phyloP scores from a whole-genome alignment of 352 stramenopile species.

The Phytophthora boehmeriae region DNA sequence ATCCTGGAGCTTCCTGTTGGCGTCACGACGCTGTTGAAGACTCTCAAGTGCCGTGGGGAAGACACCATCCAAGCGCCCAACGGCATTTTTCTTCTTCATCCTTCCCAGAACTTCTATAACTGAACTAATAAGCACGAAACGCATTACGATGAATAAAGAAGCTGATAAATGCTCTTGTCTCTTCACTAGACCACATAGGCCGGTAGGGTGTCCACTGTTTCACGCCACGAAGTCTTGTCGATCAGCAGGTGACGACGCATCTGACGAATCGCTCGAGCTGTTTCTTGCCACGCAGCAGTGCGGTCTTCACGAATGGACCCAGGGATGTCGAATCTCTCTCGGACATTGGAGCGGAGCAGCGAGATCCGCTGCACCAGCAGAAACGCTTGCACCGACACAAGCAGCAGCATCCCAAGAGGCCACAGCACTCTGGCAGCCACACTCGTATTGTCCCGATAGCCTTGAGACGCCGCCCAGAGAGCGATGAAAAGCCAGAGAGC shows the following conservation, averaged over 20 bases:
- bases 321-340: conserved; percentile 43
- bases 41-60: conserved; percentile 24
- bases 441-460: conserved; percentile 17
- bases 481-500: conserved; percentile 25
- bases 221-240: conserved; percentile 20
- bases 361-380: conserved; percentile 34
- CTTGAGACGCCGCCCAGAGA: conserved; percentile 28
- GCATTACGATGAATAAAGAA: no score
- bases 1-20: conserved; percentile 21
- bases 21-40: conserved; percentile 29
- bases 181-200: conserved; percentile 40
- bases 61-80: conserved; percentile 19
- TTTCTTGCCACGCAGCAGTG: conserved; percentile 40
- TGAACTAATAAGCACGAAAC: no score
- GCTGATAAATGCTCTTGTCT: no score
- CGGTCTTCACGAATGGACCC: conserved; percentile 36
- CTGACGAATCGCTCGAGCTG: conserved; percentile 35
- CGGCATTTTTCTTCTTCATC: neutral
- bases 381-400: conserved; percentile 19
- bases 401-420: conserved; percentile 10
- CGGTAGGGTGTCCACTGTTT: conserved; percentile 28
- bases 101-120: no score
- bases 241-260: conserved; percentile 46
- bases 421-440: conserved; percentile 17
- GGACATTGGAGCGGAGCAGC: conserved; percentile 16